Conservation (phyloP, 2,329 filamentous ascomycete species). For the Thyridium curvatum region DNA sequence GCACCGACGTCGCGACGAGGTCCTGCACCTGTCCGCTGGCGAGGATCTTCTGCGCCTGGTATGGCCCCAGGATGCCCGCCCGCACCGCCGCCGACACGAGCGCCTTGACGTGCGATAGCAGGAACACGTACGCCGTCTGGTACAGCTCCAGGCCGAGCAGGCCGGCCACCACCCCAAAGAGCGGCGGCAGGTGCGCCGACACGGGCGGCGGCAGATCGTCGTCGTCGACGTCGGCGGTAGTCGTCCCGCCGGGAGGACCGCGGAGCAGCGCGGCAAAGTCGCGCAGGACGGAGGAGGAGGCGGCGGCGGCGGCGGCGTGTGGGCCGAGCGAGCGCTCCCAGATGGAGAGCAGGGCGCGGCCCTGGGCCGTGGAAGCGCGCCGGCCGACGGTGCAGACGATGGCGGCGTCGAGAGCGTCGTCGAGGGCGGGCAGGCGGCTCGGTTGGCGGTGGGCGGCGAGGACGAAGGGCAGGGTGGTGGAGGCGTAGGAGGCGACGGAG, state of each 20-base stretch:
- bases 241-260: conserved; percentile 19
- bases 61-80: conserved; percentile 73
- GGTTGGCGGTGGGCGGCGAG: conserved; percentile 57
- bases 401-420: conserved; percentile 71
- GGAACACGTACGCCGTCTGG: conserved; percentile 67
- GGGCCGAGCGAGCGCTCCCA: conserved; percentile 66
- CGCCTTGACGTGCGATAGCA: conserved; percentile 71
- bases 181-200: conserved; percentile 62
- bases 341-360: conserved; percentile 65
- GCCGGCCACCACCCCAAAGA: conserved; percentile 61
- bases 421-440: conserved; percentile 45
- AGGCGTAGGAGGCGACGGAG: conserved; percentile 65
- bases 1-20: conserved; percentile 51
- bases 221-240: conserved; percentile 2
- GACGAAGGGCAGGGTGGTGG: conserved; percentile 68
- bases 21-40: conserved; percentile 53
- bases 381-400: conserved; percentile 75
- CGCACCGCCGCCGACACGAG: conserved; percentile 71
- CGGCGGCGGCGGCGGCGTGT: conserved; percentile 2
- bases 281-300: background rate
- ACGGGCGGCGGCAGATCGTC: conserved; percentile 29
- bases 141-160: conserved; percentile 53
- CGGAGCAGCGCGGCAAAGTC: background rate
- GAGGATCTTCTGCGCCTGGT: conserved; percentile 69
- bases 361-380: conserved; percentile 69